Base-by-base conservation (phyloP, 2,329 filamentous ascomycete species). In the Aspergillus hortae region DNA sequence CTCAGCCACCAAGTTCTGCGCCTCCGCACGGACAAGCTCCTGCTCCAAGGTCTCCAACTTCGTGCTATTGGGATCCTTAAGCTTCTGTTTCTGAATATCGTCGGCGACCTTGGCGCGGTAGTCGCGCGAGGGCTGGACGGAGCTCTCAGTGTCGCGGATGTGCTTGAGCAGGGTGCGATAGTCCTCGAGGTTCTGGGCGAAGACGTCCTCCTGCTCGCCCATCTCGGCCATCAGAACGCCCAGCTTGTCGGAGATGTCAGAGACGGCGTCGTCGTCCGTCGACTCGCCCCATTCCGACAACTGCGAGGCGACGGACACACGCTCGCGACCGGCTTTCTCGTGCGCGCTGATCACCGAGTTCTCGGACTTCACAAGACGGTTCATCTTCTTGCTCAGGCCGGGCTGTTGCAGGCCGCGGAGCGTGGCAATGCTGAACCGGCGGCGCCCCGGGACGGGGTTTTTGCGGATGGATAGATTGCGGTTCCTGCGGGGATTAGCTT, bases 251-350 rank as follows among this genome's bases (percentile, higher is more conserved):
- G 89, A 91, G 61, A 99, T 83, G 68, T 97, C 94, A 48, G 85
- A 90, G 64, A 97, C 80, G 47, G 86, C 84, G 56, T 95, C 90
- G 66, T 99, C 94, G 48, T 84, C 83, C 2, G 92, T 96, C 54
- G 89, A 83, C 75, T 97, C 92, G 52, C 94, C 94, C 94, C 94
- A 99, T 61, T 97, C 92, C 6, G 90, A 95, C 42, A 99, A 83
- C 76, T 97, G 92, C 10, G 86, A 85, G 14, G 92, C 94, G 65
- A 97, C 91, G 46, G 85, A 84, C 55, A 90, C 76, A 52, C 91
- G 89, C 77, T 96, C 92, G 54, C 87, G 88, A 45, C 86, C 90
- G 6, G 92, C 94, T 6, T 84, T 77, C 75, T 96, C 90, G 75
- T 96, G 88, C 45, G 89, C 88, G 46, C 82, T 80, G 64, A 97